phyloP scores from a whole-genome alignment of 345 rosid species.

The Moricandia arvensis region DNA sequence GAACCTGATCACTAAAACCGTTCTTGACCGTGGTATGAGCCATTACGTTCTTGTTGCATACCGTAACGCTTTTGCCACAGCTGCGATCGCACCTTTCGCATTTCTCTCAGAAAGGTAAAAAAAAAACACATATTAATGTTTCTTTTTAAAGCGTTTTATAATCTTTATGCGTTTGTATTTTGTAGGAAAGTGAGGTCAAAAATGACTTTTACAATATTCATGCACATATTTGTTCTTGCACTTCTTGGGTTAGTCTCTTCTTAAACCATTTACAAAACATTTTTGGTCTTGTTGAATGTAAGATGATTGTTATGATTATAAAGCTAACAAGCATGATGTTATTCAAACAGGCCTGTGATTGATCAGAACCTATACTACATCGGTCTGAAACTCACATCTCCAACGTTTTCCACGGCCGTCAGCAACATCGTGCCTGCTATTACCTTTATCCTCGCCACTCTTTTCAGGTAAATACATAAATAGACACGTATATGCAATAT shows the following conservation, averaged over 20 bases:
- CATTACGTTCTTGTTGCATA: constrained; percentile 72
- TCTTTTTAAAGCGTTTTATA: too few relatives aligned
- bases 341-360: constrained; percentile 72
- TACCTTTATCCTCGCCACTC: constrained; percentile 78
- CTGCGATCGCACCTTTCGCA: constrained; percentile 69
- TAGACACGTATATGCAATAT: background rate
- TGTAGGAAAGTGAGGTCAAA: constrained; percentile 78
- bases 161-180: too few relatives aligned
- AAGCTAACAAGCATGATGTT: background rate
- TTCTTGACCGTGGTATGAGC: constrained; percentile 83
- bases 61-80: constrained; percentile 74
- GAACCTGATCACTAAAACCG: constrained; percentile 81
- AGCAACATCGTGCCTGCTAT: constrained; percentile 90
- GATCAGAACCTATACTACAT: constrained; percentile 93
- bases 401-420: constrained; percentile 85
- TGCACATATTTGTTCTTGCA: constrained; percentile 75
- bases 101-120: constrained; percentile 77
- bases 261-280: background rate
- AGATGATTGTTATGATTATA: background rate
- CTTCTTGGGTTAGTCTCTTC: constrained; percentile 75
- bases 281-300: background rate
- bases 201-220: constrained; percentile 72
- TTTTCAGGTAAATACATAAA: constrained; percentile 41
- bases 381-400: constrained; percentile 83
- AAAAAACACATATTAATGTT: too few relatives aligned